Conservation (phyloP, 192 early-diverging fungal species). For the Diversispora eburnea region DNA sequence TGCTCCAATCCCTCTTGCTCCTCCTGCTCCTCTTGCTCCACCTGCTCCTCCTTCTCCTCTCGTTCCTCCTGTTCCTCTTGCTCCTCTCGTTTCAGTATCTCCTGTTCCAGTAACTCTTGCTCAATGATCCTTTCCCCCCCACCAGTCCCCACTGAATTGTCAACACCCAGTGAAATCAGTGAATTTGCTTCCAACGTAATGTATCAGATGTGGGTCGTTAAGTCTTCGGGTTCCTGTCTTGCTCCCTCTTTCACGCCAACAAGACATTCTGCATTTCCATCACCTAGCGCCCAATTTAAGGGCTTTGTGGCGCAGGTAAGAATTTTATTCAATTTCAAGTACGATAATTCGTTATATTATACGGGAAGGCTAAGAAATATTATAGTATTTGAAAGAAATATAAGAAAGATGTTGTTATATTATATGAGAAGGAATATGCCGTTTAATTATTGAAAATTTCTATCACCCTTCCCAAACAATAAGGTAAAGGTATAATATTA, state of each 20-base stretch:
- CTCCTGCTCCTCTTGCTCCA: background rate
- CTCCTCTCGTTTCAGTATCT: background rate
- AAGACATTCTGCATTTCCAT: background rate
- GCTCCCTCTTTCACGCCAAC: background rate
- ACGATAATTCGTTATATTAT: background rate
- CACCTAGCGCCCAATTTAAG: background rate
- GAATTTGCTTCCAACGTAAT: conserved; percentile 6
- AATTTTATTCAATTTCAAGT: background rate
- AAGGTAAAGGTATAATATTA: too few species aligned
- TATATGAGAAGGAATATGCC: too few species aligned
- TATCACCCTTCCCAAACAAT: too few species aligned
- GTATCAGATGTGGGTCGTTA: conserved; percentile 4
- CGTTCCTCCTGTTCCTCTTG: background rate
- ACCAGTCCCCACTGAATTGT: background rate
- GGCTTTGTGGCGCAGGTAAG: background rate
- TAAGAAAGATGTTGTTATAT: too few species aligned
- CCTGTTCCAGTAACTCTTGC: too few species aligned
- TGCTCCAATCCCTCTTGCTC: background rate
- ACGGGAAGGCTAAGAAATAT: background rate
- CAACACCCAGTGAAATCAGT: background rate
- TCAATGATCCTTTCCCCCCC: background rate
- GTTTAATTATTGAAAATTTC: too few species aligned
- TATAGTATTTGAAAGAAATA: too few species aligned
- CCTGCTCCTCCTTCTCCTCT: background rate
- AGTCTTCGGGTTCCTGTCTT: background rate